Base-by-base conservation (phyloP, 345 rosid genomes). In the Salix viminalis region DNA sequence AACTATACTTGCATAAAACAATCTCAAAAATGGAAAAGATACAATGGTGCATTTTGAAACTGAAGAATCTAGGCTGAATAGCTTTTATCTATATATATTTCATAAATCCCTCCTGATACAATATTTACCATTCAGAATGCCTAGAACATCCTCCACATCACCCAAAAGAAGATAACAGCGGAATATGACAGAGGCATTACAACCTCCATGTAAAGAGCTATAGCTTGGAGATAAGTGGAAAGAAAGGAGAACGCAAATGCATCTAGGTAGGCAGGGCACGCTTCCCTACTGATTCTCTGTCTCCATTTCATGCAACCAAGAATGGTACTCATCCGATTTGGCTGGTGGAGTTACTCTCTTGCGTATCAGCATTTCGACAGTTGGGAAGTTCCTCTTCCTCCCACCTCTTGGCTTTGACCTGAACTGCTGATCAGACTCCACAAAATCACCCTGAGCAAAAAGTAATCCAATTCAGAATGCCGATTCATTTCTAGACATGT, bases 341-440 rank as follows among this genome's bases (percentile, higher is more conserved):
- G 62, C 46, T 1, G 86, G 88, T 4, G 85, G 84, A 50, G 81
- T 69, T 37, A 93, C 90, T 50, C 97, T 89, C 87, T 91, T 93
- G 61, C 97, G 78, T 15, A 86, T 54, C 28, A 95, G 44, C 84
- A 86, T 87, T 52, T 95, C 98, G 0, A 87, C 87, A 0, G 87
- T 77, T 1, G 92, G 88, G 69, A 76, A 89, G 56, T 84, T 83
- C 72, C 93, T 88, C 84, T 93, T 91, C 77, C 85, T 70, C 65
- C 99, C 97, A 64, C 98, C 99, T 85, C 99, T 88, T 0, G 96
- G 93, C 81, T 85, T 88, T 2, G 91, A 86, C 4, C 79, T 84
- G 75, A 93, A 91, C 67, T 80, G 85, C 72, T 87, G 91, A 80
- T 96, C 99, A 0, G 89, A 69, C 72, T 85, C 93, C 11, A 82